These are phyloP conservation scores for Bjerkandera adusta DNA, from an alignment of 1,284 basidiomycete species.

Conservation along the genomic window DNA sequence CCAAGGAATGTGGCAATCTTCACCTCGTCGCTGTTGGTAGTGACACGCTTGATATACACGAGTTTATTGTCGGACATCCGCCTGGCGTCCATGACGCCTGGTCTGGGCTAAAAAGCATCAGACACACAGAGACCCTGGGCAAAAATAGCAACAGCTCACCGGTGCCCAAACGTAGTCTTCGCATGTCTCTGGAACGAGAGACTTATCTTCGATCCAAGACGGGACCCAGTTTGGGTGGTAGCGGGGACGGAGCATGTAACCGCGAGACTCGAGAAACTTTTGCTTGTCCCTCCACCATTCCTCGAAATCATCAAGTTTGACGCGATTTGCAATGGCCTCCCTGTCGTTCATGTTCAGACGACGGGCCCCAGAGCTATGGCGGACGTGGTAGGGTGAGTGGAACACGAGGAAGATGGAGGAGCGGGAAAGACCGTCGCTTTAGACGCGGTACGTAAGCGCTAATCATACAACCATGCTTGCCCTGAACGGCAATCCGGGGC, in stretches of 20 bases:
- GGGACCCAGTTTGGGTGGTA: slow-evolving; percentile 3
- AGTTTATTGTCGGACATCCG: slow-evolving; percentile 22
- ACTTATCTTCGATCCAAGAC: neutral
- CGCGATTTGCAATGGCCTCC: neutral
- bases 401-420: neutral
- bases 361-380: no score
- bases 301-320: neutral
- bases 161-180: neutral
- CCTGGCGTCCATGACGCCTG: slow-evolving; percentile 23
- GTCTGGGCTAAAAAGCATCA: neutral
- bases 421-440: no score
- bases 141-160: neutral
- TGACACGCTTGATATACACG: slow-evolving; percentile 22
- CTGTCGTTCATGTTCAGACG: neutral
- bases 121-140: neutral
- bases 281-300: neutral
- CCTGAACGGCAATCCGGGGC: neutral
- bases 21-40: neutral
- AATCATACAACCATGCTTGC: neutral
- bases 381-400: no score
- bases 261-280: neutral
- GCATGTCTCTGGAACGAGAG: neutral
- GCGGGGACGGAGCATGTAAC: slow-evolving; percentile 2
- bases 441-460: neutral
- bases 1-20: neutral